Evolutionary conservation across 2,329 filamentous ascomycete genomes (phyloP).

Genomic region (Gaeumannomyces sp.): DNA sequence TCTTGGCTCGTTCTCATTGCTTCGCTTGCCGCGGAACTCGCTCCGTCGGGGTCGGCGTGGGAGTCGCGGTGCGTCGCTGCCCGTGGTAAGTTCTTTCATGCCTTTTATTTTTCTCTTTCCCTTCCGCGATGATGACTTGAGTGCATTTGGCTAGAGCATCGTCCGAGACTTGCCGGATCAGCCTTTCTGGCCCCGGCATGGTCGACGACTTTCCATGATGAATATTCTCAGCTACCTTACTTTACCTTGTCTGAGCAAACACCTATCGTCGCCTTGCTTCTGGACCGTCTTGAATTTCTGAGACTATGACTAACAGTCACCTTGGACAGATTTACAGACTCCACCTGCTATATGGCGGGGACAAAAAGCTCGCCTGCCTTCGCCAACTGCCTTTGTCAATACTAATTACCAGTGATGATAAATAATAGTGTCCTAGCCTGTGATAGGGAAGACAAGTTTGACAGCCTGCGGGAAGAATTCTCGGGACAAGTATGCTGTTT

Average conservation of each 20-base stretch:
- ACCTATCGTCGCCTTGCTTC: slow-evolving; percentile 12
- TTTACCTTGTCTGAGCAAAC: slow-evolving; percentile 69
- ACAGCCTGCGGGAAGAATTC: slow-evolving; percentile 75
- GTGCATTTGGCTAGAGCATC: slow-evolving; percentile 99
- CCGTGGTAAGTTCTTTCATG: slow-evolving; percentile 22
- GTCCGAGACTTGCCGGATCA: slow-evolving; percentile 52
- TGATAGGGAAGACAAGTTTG: slow-evolving; percentile 84
- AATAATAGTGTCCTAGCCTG: slow-evolving; percentile 84
- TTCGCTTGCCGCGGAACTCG: neutral
- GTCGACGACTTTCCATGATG: slow-evolving; percentile 83
- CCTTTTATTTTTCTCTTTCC: slow-evolving; percentile 10
- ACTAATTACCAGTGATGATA: slow-evolving; percentile 24
- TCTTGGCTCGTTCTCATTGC: slow-evolving; percentile 8
- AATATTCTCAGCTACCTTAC: slow-evolving; percentile 98
- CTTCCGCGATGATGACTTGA: slow-evolving; percentile 88
- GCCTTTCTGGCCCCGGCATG: slow-evolving; percentile 68
- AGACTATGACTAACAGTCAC: neutral
- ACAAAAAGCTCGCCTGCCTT: neutral
- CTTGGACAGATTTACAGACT: neutral
- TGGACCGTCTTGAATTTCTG: neutral
- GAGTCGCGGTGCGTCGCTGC: neutral
- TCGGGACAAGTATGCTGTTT: slow-evolving; percentile 67
- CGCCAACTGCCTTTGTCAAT: neutral
- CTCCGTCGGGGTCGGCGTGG: too few species aligned
- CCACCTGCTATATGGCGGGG: neutral